phyloP scores from a whole-genome alignment of 2,329 filamentous ascomycete genomes.

The Rhexocercosporidium sp. region DNA sequence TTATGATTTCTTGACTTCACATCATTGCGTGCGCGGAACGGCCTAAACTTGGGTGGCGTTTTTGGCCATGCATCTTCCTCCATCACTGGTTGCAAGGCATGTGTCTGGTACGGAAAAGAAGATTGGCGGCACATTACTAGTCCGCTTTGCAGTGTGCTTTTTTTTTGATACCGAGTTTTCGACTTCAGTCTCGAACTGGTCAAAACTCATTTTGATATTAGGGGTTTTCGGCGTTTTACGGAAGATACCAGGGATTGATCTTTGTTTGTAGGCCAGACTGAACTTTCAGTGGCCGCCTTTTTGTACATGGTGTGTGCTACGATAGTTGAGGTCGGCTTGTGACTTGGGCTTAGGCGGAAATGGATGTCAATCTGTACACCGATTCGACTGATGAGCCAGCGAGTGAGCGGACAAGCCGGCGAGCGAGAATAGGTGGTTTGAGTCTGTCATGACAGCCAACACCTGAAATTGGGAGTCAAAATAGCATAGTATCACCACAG shows the following conservation, averaged over 20 bases:
- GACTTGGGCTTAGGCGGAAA: constrained; percentile 5
- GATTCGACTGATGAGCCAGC: constrained; percentile 13
- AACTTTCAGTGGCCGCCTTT: constrained; percentile 14
- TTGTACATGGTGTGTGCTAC: constrained; percentile 31
- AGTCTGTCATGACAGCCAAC: background rate
- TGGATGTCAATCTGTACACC: background rate
- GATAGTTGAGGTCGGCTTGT: constrained; percentile 28
- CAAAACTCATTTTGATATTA: constrained; percentile 20
- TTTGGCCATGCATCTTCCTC: constrained; percentile 20
- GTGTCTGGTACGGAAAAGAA: constrained; percentile 32
- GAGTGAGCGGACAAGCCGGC: constrained; percentile 4
- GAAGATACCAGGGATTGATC: constrained; percentile 41
- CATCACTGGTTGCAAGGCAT: constrained; percentile 10
- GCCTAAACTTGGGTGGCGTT: constrained; percentile 37
- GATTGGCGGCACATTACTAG: constrained; percentile 18
- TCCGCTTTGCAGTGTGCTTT: constrained; percentile 17
- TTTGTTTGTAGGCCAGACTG: constrained; percentile 23
- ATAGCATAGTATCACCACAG: constrained; percentile 10
- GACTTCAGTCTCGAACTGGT: constrained; percentile 11
- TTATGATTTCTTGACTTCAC: constrained; percentile 28
- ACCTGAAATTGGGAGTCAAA: background rate
- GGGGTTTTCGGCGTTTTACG: constrained; percentile 37
- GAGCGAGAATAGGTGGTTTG: background rate
- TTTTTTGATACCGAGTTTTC: constrained; percentile 31
- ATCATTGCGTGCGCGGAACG: constrained; percentile 34